Conservation (phyloP, 192 early-diverging fungal species). For the Backusella westeae region DNA sequence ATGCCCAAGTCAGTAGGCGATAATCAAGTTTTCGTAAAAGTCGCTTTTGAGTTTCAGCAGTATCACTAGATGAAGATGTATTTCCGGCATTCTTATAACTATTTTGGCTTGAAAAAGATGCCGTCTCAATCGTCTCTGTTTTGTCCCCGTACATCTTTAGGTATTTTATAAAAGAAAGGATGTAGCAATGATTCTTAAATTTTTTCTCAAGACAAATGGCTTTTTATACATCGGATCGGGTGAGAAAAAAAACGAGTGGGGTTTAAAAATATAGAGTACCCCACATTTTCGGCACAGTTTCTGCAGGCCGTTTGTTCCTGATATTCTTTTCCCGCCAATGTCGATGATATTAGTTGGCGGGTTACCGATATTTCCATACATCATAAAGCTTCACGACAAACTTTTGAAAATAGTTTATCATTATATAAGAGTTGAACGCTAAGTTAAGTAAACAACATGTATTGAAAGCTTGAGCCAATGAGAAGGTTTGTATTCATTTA, state of each 20-base stretch:
- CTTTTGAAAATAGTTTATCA: not conserved
- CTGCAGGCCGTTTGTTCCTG: not conserved
- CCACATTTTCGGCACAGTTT: not conserved
- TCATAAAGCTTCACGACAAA: not conserved
- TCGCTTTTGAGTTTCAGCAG: not conserved
- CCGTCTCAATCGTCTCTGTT: not conserved
- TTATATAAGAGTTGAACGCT: not conserved
- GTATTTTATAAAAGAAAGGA: not conserved
- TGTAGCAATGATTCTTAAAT: not conserved
- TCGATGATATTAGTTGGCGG: not conserved
- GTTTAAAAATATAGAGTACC: not conserved
- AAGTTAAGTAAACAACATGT: not conserved
- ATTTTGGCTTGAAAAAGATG: not conserved
- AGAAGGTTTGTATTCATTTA: not conserved
- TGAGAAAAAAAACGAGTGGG: not conserved
- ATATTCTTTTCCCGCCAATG: not conserved
- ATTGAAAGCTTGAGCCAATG: not conserved
- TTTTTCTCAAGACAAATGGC: not conserved
- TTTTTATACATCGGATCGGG: not conserved
- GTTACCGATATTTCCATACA: not conserved
- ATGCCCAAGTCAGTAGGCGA: conserved; percentile 30
- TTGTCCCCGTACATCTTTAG: not conserved
- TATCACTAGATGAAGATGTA: not conserved
- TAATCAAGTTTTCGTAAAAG: conserved; percentile 29
- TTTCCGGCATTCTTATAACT: not conserved